Base-by-base conservation (phyloP, 192 early-diverging fungal genomes). In the Umbelopsis vinacea region DNA sequence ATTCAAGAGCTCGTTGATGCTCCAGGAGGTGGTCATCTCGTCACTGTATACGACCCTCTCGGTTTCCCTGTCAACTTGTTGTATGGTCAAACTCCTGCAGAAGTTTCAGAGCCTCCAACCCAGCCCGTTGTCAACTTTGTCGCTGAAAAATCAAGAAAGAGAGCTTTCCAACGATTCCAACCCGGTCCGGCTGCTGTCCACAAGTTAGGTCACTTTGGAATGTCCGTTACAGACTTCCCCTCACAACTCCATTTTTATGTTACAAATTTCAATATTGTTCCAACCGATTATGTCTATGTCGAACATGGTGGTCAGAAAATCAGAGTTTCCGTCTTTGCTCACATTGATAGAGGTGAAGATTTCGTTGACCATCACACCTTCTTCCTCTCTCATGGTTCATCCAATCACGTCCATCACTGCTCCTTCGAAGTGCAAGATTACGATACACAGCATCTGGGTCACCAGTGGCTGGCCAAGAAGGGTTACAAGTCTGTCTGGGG, bases 401-500 rank as follows among this genome's bases (percentile, higher is more conserved):
- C 67, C 5, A 68, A 68, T 23, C 67, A 68, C 21, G 67, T 68
- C 21, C 67, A 68, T 17, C 67, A 68, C 43, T 46, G 67, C 24
- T 68, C 46, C n/a, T 68, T 68, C 21, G 67, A 68, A 46, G 67
- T 68, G 6, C 67, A 68, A 19, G 67, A 68, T n/a, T 68, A 46
- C 26, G 67, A 68, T 37, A 46, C 67, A 23, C 67, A 68, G 9
- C 29, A 68, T 0, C 33, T 63, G 11, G 57, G 57, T 29, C 57
- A 63, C 17, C 57, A 63, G 26, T 63, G 57, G 57, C 8, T 68
- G 23, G 67, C 67, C 38, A 46, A 37, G 2, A 68, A 68, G 22
- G 67, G 67, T n/a, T 68, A 68, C 43, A 68, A 68, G 26, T 68
- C 67, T 2, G 67, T 68, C 15, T 68, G 67, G 67, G 67, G 67